Conservation (phyloP, 1,284 basidiomycete species). For the Vanrija sp. region DNA sequence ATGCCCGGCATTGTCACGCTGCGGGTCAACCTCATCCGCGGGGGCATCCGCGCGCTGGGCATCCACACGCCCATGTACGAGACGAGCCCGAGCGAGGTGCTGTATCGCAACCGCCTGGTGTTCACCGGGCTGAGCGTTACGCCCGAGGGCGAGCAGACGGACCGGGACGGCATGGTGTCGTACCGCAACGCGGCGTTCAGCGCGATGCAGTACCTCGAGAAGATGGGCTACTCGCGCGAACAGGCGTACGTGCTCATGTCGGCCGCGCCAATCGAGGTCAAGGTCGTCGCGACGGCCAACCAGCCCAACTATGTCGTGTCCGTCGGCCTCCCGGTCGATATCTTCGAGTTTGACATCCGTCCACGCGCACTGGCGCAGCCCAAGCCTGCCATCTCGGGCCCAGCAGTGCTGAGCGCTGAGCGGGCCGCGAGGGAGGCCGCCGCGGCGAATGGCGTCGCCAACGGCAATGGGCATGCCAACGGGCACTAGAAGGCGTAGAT, state of each 20-base stretch:
- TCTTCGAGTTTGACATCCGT: conserved; percentile 32
- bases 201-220: conserved; percentile 64
- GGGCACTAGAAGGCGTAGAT: no score
- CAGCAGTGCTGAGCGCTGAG: background rate
- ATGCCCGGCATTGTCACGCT: conserved; percentile 71
- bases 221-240: conserved; percentile 50
- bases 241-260: conserved; percentile 71
- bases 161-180: conserved; percentile 36
- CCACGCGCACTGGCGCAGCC: conserved; percentile 4
- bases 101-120: conserved; percentile 25
- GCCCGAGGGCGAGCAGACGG: conserved; percentile 20
- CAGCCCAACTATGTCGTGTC: conserved; percentile 28
- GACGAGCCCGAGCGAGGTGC: conserved; percentile 20
- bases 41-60: conserved; percentile 68
- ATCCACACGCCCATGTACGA: conserved; percentile 68
- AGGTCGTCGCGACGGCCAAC: conserved; percentile 31
- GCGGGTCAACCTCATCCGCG: conserved; percentile 68
- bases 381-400: background rate
- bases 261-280: conserved; percentile 64
- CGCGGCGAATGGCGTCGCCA: conserved; percentile 55
- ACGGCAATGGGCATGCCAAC: conserved; percentile 47
- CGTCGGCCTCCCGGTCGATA: conserved; percentile 26
- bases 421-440: background rate
- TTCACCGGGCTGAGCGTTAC: conserved; percentile 25
- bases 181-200: conserved; percentile 75